Evolutionary conservation across 73 alveolate species (phyloP).

Genomic region (Uronychia binucleata): DNA sequence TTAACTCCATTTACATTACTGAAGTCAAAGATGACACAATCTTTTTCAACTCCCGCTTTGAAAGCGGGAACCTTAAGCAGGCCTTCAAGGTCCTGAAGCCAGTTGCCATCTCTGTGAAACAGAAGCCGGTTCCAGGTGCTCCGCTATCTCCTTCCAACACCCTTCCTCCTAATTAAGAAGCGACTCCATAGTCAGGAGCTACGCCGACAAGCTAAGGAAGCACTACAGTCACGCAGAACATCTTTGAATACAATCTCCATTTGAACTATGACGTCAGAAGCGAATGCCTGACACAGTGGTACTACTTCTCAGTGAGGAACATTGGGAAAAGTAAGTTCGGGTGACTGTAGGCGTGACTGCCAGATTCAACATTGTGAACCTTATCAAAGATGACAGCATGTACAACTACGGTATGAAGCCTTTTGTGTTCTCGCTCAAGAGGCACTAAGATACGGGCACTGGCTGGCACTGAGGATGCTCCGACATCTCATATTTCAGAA

Average conservation of each 20-base stretch:
- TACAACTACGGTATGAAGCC: constrained; percentile 85
- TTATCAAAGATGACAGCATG: constrained; percentile 74
- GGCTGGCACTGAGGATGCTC: constrained; percentile 77
- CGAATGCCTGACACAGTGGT: constrained; percentile 49
- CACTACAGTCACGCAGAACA: background rate
- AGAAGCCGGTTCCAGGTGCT: no score
- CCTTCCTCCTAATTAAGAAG: no score
- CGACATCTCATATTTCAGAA: constrained; percentile 65
- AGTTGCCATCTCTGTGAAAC: no score
- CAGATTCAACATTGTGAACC: constrained; percentile 65
- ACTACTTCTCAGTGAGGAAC: constrained; percentile 51
- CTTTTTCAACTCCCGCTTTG: background rate
- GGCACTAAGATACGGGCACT: constrained; percentile 11
- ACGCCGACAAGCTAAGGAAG: background rate
- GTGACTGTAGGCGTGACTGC: constrained; percentile 8
- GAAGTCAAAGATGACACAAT: background rate
- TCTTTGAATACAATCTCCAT: background rate
- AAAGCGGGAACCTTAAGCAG: background rate
- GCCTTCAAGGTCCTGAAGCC: background rate
- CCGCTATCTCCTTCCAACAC: no score
- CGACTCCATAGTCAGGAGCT: no score
- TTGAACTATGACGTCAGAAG: background rate
- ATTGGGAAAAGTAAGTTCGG: constrained; percentile 8
- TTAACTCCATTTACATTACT: background rate
- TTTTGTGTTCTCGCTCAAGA: constrained; percentile 61